These are phyloP conservation scores for Penicillium turbatum DNA, from an alignment of 495 filamentous ascomycete species.

Conservation along the genomic window DNA sequence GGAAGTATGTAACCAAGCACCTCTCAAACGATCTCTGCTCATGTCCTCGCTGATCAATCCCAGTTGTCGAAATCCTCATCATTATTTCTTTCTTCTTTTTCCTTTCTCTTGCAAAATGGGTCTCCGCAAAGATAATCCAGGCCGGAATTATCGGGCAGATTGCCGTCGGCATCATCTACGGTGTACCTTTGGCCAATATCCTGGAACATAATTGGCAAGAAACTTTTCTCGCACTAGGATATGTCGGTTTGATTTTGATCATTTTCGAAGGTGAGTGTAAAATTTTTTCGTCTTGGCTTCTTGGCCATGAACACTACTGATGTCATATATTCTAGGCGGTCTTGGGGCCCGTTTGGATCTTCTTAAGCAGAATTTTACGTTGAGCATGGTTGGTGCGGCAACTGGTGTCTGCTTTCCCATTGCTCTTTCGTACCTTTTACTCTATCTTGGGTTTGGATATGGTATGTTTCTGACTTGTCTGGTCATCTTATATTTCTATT, in stretches of 20 bases:
- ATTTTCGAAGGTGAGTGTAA: constrained; percentile 31
- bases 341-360: constrained; percentile 31
- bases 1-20: constrained; percentile 20
- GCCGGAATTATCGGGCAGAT: constrained; percentile 36
- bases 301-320: background rate
- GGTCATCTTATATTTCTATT: background rate
- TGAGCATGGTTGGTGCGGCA: constrained; percentile 29
- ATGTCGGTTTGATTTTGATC: constrained; percentile 36
- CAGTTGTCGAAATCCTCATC: constrained; percentile 30
- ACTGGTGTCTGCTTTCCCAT: constrained; percentile 35
- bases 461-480: constrained; percentile 11
- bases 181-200: constrained; percentile 31
- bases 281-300: background rate
- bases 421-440: constrained; percentile 28
- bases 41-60: background rate
- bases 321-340: constrained; percentile 27
- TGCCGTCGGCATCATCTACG: constrained; percentile 35
- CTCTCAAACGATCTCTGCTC: background rate
- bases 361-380: constrained; percentile 29
- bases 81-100: constrained; percentile 37
- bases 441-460: constrained; percentile 32
- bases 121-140: constrained; percentile 27
- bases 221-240: constrained; percentile 32
- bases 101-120: constrained; percentile 30
- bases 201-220: constrained; percentile 29